These are phyloP conservation scores for Mucor indicus DNA, from an alignment of 371 early-diverging fungal genomes.

Conservation along the genomic window DNA sequence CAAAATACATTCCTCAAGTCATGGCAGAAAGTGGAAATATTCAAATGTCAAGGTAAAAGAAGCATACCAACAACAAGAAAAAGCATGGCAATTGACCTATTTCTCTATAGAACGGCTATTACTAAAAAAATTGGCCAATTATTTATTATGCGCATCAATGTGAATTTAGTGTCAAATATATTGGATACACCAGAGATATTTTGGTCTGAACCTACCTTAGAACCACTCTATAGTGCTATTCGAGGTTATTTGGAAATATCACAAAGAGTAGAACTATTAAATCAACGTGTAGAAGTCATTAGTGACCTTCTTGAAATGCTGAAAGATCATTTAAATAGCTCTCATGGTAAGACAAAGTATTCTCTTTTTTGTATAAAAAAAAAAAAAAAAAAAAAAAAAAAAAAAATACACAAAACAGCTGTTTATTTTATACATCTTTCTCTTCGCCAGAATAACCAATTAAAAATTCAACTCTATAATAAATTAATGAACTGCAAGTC, in stretches of 20 bases:
- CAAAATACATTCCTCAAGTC: slow-evolving; percentile 80
- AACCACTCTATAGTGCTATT: slow-evolving; percentile 76
- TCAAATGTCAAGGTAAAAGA: too few relatives aligned
- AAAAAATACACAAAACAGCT: too few relatives aligned
- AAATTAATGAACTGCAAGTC: too few relatives aligned
- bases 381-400: too few relatives aligned
- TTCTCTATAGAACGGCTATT: slow-evolving; percentile 60
- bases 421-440: too few relatives aligned
- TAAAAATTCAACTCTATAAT: too few relatives aligned
- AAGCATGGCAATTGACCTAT: too few relatives aligned
- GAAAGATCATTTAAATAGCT: slow-evolving; percentile 74
- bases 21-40: slow-evolving; percentile 83
- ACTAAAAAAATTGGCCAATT: slow-evolving; percentile 68
- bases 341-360: slow-evolving; percentile 43
- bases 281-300: slow-evolving; percentile 62
- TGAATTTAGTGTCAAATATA: slow-evolving; percentile 81
- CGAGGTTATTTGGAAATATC: slow-evolving; percentile 82
- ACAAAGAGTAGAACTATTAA: slow-evolving; percentile 51
- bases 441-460: too few relatives aligned
- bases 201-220: slow-evolving; percentile 81
- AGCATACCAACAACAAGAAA: too few relatives aligned
- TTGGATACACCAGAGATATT: slow-evolving; percentile 88
- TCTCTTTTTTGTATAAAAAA: too few relatives aligned
- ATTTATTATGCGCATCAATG: slow-evolving; percentile 86
- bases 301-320: slow-evolving; percentile 85